Base-by-base conservation (phyloP, 768 basidiomycete genomes). In the Suillus fuscotomentosus region DNA sequence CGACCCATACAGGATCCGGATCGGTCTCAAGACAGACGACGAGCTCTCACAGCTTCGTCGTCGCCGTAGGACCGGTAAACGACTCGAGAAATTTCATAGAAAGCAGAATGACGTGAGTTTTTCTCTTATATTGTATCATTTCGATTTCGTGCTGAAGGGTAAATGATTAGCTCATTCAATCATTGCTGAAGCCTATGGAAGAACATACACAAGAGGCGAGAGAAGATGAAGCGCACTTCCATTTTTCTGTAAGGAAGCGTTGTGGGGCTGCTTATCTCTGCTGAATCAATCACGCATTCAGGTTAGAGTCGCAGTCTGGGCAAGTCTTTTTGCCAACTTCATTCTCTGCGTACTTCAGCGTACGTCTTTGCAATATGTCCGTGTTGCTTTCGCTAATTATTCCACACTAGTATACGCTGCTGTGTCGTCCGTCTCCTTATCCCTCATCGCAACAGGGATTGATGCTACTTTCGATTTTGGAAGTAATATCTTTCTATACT, bases 101-200 rank as follows among this genome's bases (percentile, higher is more conserved):
- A 84, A 79, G 65, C 91, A 95, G 74, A 95, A 95, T 79, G 77
- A 86, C 67, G 92, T 90, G 56, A 43, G 84, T 71, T 42, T 1
- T 24, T 68, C 43, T 39, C 17, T 59, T 61, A 54, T 65, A 55
- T 48, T 38, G 14, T 27, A 45, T n/a, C 55, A 14, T 42, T 50
- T 39, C 27, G 42, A 60, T 53, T 36, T 66, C 56, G n/a, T 65
- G 53, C 24, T 59, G 24, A 59, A 20, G 57, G 57, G 3, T 42
- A 41, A 42, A 20, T 6, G 10, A 22, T 50, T 70, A 97, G 91
- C 89, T 95, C 65, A 97, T 99, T 66, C 73, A 78, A n/a, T 84
- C 86, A n/a, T 77, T 98, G 66, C 83, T 99, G 41, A 97, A 97
- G 76, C 86, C 95, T 1, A 90, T 99, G 86, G 91, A 94, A 42